Base-by-base conservation (phyloP, 2,329 filamentous ascomycete species). In the Verticillium isaacii region DNA sequence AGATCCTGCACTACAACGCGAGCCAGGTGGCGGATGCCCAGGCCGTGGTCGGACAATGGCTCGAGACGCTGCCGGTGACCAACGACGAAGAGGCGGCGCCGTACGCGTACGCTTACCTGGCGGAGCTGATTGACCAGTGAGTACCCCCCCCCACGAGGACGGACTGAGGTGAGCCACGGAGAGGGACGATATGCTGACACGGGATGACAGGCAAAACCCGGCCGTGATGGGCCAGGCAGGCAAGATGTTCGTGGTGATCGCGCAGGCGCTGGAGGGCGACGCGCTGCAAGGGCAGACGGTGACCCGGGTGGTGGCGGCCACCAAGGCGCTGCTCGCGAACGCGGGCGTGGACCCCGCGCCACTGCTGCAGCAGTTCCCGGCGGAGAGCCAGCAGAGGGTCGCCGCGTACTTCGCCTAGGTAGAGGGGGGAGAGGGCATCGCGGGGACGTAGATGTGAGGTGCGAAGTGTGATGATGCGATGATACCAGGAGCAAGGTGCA, bases 11-110 rank as follows among this genome's bases (percentile, higher is more conserved):
- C 73, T 97, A 89, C 79, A 97, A 96, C 76, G 80, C 87, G 29
- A 82, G 82, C 67, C 91, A 90, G 72, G 88, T 99, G 19, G 82
- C 81, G 60, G 92, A 96, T 70, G 82, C 86, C 58, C 89, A 95
- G 71, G 85, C 90, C 41, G 83, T 97, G 32, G 87, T 92, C 52
- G 79, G 82, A n/a, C 89, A 90, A 72, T 99, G 95, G 95, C 80
- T 99, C 57, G 88, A 92, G 66, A 97, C 94, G 0, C 81, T 99
- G 39, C 95, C 95, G 0, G 90, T 99, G 59, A 88, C 89, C 17
- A 97, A 97, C 71, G 95, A 99, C 67, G 95, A 99, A 75, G 95
- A 99, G 78, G 95, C 95, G 4, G 95, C 95, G 23, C 95, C 95
- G 15, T 98, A 96, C 74, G 93, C 93, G 1, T 99, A 99, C 73